A percentile compares a stretch with the other conserved stretches of the same genome.
phyloP scores from a whole-genome alignment of 305 asterid species.

The Fraxinus sp. region DNA sequence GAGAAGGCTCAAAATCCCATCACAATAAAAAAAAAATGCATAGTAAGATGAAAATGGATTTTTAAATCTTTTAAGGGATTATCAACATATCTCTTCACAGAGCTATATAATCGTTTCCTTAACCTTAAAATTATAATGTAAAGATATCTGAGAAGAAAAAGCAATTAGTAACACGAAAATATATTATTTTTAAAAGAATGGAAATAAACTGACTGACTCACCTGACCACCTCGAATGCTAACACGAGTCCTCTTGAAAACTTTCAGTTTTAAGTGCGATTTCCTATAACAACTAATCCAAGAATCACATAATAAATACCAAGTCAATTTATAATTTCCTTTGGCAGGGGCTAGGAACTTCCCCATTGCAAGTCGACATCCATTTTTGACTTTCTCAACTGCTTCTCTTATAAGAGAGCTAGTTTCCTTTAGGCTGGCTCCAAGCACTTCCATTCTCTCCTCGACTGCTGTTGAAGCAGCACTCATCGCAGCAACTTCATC shows the following conservation, averaged over 20 bases:
- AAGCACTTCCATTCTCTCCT: constrained; percentile 60
- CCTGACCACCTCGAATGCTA: constrained; percentile 51
- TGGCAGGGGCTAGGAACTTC: constrained; percentile 60
- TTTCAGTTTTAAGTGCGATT: constrained; percentile 50
- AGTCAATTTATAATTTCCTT: constrained; percentile 68
- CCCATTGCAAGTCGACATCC: constrained; percentile 80
- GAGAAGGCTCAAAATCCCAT: too few species aligned
- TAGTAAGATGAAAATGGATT: neutral
- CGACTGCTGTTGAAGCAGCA: constrained; percentile 61
- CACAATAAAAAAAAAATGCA: too few species aligned
- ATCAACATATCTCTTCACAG: neutral
- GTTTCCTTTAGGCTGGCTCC: constrained; percentile 58
- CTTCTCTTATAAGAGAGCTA: constrained; percentile 59
- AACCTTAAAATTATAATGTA: neutral
- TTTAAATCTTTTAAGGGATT: neutral
- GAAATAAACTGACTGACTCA: constrained; percentile 61
- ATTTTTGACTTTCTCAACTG: constrained; percentile 55
- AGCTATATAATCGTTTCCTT: neutral
- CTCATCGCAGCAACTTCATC: constrained; percentile 64
- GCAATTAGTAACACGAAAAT: neutral
- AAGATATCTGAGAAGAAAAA: neutral
- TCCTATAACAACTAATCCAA: constrained; percentile 77
- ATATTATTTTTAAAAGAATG: neutral
- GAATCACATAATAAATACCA: constrained; percentile 73
- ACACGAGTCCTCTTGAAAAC: constrained; percentile 64